Base-by-base conservation (phyloP, 202 grass and related monocot genomes). In the Carex arenaria region DNA sequence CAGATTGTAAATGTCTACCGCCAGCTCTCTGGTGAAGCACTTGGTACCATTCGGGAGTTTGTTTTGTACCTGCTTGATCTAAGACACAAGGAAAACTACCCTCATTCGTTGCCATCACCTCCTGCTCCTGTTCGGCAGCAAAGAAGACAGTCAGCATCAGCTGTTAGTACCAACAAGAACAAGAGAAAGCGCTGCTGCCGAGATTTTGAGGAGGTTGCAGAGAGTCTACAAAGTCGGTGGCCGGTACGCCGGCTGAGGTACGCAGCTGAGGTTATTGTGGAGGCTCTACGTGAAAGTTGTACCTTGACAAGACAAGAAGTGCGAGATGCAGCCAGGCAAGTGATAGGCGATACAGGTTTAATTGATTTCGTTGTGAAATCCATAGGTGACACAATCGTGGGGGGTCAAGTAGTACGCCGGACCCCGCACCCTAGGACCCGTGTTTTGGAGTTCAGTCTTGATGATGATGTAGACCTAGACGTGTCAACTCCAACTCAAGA, bases 361-460 rank as follows among this genome's bases (percentile, higher is more conserved):
- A 89, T 95, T 28, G 95, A 98, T 72, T 98, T 95, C 7, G 95
- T 98, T 72, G 87, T 95, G 84, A 98, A 98, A 83, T 95, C 93
- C 81, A 60, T 98, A 63, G 90, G 85, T 31, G 78, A 93, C 81
- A 94, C 88, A 64, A 59, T 94, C 73, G 93, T 95, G 66, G 89
- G 84, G 22, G 85, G 73, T 26, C 85, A 90, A 67, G 59, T 93
- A 52, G 91, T 98, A 54, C 89, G 88, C 74, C 93, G 95, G 67
- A 72, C 86, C 5, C 89, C 86, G n/a, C 82, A 93, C 7, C 88
- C 89, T 38, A 71, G 56, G 78, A 98, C 90, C 1, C 91, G 91
- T 28, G 72, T 98, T 22, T 91, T 98, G 30, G 80, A 89, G 31
- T 98, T 98, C 72, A 95, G 89, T 72, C 85, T 95, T 26, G 95